Base-by-base conservation (phyloP, 768 basidiomycete genomes). In the Mycena rosella region DNA sequence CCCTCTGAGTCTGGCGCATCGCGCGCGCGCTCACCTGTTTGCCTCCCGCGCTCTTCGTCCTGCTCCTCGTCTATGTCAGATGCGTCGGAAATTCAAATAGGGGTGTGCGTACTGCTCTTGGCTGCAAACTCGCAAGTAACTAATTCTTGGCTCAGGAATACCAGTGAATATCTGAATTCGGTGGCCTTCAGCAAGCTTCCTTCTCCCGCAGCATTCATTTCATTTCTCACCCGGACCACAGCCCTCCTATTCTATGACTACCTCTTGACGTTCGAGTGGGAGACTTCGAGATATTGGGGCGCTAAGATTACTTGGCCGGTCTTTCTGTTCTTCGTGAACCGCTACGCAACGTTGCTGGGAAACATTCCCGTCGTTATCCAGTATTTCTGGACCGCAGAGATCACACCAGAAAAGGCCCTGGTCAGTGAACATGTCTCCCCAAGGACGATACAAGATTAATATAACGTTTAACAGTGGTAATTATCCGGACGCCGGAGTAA, bases 241-340 rank as follows among this genome's bases (percentile, higher is more conserved):
- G 67, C 62, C 1, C 38, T 66, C 20, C 63, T 69, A 10, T 69
- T 54, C 26, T 69, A 64, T 17, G 67, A 69, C 27, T 69, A 60
- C 36, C 24, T 69, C 26, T 20, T 64, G 15, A 64, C 63, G 5
- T 24, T 69, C 20, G 51, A 54, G 11, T 60, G 49, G 57, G 67
- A 69, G 20, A 44, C 49, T 18, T 58, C 67, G 24, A 29, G 67
- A 24, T 69, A 64, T 32, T 69, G 67, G 67, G 52, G 52, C 14
- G 5, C 45, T 2, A 20, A 66, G n/a, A 32, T 71, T 6, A 74
- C 74, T 34, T 74, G 75, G 74, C 72, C 72, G 0, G 66, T 68
- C 18, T 48, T 70, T 5, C 67, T 82, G 20, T 83, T 83, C 73
- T 76, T 79, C 49, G 17, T 73, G 27, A 83, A 80, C 60, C 81